Percentiles rank a stretch among this genome's conserved stretches.
Evolutionary conservation across 75 land plant species (phyloP).

Genomic region (Pseudotsuga menziesii): DNA sequence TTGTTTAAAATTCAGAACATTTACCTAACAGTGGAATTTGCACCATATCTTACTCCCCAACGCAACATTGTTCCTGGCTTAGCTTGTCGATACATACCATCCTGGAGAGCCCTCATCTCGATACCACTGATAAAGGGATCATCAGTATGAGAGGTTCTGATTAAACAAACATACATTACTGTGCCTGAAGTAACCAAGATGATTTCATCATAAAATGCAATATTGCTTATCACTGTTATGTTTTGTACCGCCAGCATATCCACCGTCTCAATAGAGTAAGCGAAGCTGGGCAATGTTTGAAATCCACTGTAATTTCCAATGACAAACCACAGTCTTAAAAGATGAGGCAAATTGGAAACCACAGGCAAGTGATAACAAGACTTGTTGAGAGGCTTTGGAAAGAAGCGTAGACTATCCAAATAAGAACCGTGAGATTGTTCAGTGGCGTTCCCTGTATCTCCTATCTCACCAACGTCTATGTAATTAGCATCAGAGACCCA

Average conservation of each 20-base stretch:
- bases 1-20: no score
- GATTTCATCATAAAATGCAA: background rate
- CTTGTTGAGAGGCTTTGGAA: background rate
- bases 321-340: background rate
- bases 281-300: background rate
- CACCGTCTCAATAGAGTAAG: background rate
- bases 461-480: background rate
- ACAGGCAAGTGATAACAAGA: background rate
- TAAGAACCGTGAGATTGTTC: background rate
- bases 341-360: background rate
- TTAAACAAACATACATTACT: background rate
- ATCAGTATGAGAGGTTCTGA: background rate
- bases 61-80: background rate
- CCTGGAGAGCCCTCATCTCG: background rate
- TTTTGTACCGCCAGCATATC: background rate
- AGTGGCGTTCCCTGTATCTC: no score
- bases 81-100: background rate
- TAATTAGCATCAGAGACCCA: background rate
- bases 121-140: background rate
- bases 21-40: background rate
- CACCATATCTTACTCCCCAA: background rate
- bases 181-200: background rate
- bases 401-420: background rate
- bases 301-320: background rate
- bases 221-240: no score